Conservation (phyloP, 768 basidiomycete species). For the Gyrodon lividus region DNA sequence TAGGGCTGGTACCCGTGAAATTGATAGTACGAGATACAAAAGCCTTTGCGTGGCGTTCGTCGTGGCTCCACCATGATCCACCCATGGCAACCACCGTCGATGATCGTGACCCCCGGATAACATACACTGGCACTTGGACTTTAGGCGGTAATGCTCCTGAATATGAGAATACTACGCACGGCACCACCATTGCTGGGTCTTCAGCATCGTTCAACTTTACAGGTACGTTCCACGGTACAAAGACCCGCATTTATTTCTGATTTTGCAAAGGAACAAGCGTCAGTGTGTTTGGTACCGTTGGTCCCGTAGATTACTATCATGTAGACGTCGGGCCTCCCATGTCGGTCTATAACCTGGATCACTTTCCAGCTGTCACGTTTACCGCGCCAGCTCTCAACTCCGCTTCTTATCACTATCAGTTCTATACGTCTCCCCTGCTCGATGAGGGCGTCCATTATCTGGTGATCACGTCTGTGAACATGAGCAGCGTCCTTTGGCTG, state of each 20-base stretch:
- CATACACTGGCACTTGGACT: slow-evolving; percentile 1
- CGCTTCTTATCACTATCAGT: neutral
- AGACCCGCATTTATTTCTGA: neutral
- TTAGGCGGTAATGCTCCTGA: neutral
- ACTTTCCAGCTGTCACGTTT: neutral
- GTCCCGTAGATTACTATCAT: neutral
- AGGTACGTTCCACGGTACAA: neutral
- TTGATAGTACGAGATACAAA: too few species aligned
- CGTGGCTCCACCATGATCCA: neutral
- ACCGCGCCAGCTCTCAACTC: neutral
- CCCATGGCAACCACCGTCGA: slow-evolving; percentile 1
- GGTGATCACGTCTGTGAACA: neutral
- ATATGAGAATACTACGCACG: neutral
- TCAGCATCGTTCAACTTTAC: slow-evolving; percentile 1
- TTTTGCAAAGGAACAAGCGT: neutral
- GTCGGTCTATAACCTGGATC: neutral
- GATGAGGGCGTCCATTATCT: neutral
- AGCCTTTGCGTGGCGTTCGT: too few species aligned
- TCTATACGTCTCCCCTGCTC: neutral
- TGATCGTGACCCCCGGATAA: neutral
- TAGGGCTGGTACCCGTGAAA: too few species aligned
- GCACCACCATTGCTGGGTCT: slow-evolving; percentile 1
- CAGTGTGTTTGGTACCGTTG: slow-evolving; percentile 4
- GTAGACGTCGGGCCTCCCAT: neutral
- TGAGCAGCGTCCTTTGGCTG: neutral